Base-by-base conservation (phyloP, 495 filamentous ascomycete species). In the Daldinia grandis region DNA sequence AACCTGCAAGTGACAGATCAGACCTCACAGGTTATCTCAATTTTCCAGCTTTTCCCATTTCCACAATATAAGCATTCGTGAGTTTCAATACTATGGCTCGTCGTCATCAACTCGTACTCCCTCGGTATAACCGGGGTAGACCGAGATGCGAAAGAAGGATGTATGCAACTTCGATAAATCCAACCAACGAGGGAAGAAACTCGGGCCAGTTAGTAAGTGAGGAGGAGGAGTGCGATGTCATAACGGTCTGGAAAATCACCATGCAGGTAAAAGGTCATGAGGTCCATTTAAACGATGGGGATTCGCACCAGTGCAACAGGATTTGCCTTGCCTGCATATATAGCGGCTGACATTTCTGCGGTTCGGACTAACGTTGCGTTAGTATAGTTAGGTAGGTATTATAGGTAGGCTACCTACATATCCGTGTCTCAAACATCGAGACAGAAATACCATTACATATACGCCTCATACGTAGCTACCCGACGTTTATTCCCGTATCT, bases 221-320 rank as follows among this genome's bases (percentile, higher is more conserved):
- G 59, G 10, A 53, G 38, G 49, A 60, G 53, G 10, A 37, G 38
- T 50, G 25, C 31, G 35, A 66, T 57, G 21, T 24, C 33, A 53
- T 58, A 19, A 58, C 57, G 24, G 35, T 31, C 56, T 47, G 53
- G 44, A 21, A 44, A 58, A 57, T 44, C 28, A 37, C 5, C 57
- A 62, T 72, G 69, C 69, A 65, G 62, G 51, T 19, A 27, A 58
- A 56, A 56, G 56, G 69, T 72, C 69, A 72, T 64, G 64, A 64
- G 69, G 49, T 31, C 57, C 55, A 33, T 64, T 62, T 68, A 62
- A n/a, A 62, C 25, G 57, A 60, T 62, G 51, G 47, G 53, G 57
- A 51, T 37, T 66, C 51, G 28, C 57, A 33, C 53, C 35, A 30
- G 56, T 66, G 62, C 44, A 72, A 68, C 65, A 55, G 8, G 66